A percentile compares a stretch with the other conserved stretches of the same genome.
phyloP scores from a whole-genome alignment of 2,329 filamentous ascomycete genomes.

The Xenosphaeropsis pyriputrescens region DNA sequence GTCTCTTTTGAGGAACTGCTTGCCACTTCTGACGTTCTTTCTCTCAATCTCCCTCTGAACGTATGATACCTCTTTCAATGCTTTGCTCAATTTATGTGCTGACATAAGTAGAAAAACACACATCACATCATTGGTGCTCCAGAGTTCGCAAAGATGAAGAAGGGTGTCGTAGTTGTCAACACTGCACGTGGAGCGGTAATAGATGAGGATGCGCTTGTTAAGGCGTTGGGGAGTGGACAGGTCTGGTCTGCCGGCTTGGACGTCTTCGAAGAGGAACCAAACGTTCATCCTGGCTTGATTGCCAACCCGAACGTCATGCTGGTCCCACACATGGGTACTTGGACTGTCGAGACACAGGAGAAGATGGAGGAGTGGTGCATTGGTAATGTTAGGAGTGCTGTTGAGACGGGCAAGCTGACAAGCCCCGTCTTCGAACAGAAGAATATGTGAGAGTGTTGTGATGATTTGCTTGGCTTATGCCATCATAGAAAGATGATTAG shows the following conservation, averaged over 20 bases:
- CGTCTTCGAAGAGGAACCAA: constrained; percentile 72
- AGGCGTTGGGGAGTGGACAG: constrained; percentile 53
- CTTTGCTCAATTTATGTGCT: neutral
- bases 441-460: constrained; percentile 18
- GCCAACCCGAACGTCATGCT: constrained; percentile 58
- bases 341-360: constrained; percentile 48
- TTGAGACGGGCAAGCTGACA: constrained; percentile 46
- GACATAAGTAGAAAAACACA: constrained; percentile 34
- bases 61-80: constrained; percentile 31
- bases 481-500: no score
- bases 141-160: constrained; percentile 67
- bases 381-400: constrained; percentile 48
- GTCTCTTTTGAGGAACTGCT: constrained; percentile 63
- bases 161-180: constrained; percentile 64
- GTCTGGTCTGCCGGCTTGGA: constrained; percentile 63
- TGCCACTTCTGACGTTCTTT: constrained; percentile 57
- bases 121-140: constrained; percentile 58
- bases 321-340: constrained; percentile 78
- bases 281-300: constrained; percentile 57
- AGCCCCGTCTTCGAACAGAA: constrained; percentile 62
- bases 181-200: constrained; percentile 73
- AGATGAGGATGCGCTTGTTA: constrained; percentile 65
- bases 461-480: no score
- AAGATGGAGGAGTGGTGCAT: constrained; percentile 68
- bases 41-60: constrained; percentile 69